These are phyloP conservation scores for Solanum sejunctum DNA, from an alignment of 257 asterid species.

Conservation along the genomic window DNA sequence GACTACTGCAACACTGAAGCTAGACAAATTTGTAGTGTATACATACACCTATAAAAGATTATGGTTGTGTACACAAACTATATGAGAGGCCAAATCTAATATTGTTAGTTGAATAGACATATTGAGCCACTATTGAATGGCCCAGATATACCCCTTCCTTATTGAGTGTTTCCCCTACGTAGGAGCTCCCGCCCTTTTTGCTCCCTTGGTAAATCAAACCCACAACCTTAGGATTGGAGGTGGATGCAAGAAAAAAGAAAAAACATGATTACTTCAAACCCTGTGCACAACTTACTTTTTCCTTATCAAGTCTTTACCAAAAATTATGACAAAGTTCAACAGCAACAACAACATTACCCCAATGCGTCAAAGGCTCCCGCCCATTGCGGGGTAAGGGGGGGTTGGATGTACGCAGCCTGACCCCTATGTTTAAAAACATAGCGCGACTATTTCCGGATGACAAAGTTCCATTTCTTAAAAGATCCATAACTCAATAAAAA, in stretches of 20 bases:
- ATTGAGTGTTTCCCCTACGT: neutral
- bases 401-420: too few species aligned
- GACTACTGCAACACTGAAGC: neutral
- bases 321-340: neutral
- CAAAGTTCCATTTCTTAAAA: neutral
- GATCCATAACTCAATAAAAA: neutral
- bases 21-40: neutral
- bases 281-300: neutral
- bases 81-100: neutral
- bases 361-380: too few species aligned
- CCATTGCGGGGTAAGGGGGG: too few species aligned
- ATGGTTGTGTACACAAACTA: neutral
- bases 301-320: neutral
- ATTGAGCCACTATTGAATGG: neutral
- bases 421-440: too few species aligned
- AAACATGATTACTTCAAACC: neutral
- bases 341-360: too few species aligned
- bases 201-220: neutral
- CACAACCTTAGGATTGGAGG: neutral
- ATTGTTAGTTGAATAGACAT: neutral
- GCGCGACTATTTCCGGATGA: too few species aligned
- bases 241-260: neutral
- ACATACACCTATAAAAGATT: neutral
- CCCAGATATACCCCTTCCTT: neutral
- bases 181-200: neutral